Evolutionary conservation across 1,284 basidiomycete genomes (phyloP), one percentile per base, ranked within the genome.

Genomic region (Puccinia triticina): DNA sequence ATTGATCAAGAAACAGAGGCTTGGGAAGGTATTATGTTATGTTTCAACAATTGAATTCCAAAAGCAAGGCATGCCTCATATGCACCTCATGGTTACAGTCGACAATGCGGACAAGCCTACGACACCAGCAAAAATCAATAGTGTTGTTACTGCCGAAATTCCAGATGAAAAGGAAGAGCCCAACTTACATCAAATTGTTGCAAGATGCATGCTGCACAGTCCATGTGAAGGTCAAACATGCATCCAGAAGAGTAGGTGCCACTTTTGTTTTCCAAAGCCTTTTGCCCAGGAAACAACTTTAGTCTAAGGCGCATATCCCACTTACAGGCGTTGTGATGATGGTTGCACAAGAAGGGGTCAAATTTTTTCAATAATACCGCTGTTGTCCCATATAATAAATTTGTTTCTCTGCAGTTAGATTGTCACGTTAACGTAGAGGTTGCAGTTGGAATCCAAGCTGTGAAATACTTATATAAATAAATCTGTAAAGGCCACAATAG

Each of bases 11-110:
- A 71, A 87, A 14, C 85, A 86, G 5, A 84, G 84, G 34, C 87
- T 89, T 84, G 88, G 88, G 0, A 26, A 77, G 0, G 67, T 84
- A 2, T 86, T 86, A 32, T 88, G 87, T 0, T 77, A 87, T 81
- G 87, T 90, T 0, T 88, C 88, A 78, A 88, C 87, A 0, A 89
- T 90, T 79, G 89, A 90, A 83, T 90, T 89, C 75, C 90, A 90
- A 83, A 90, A 90, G 81, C 85, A 88, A 0, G 89, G 89, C 0
- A 86, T 90, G 0, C 89, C 89, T 1, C 89, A 90, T 77, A 87
- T 88, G 83, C 90, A 91, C 18, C 18, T 64, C 7, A 64, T 64
- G 29, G 32, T 64, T 3, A 64, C 32, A 2, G 14, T 64, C 2
- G 59, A 32, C 32, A 3, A 21, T n/a, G 11, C 29, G 59, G 8